A percentile compares a stretch with the other conserved stretches of the same genome.
Conservation (phyloP, 2,329 filamentous ascomycete genomes). For the Hymenoscyphus infarciens region DNA sequence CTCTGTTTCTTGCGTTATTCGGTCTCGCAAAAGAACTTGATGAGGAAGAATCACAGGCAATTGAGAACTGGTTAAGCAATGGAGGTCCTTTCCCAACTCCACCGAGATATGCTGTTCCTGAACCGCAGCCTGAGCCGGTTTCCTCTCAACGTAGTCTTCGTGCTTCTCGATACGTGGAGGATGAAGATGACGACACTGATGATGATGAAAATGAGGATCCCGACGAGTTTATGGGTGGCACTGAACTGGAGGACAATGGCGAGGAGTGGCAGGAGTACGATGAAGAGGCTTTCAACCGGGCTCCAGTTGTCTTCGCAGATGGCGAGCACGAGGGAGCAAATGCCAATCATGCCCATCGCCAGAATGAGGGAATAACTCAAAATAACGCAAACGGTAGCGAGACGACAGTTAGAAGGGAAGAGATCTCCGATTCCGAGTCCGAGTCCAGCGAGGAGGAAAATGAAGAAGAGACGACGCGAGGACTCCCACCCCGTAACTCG, state of each 20-base stretch:
- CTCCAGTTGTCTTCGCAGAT: not conserved
- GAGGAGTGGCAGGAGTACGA: conserved; percentile 1
- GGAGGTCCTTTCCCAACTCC: conserved; percentile 16
- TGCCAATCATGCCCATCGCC: conserved; percentile 4
- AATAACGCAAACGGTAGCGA: not conserved
- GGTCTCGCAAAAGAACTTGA: conserved; percentile 17
- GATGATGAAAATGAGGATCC: not conserved
- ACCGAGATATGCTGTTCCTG: not conserved
- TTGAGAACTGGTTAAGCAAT: conserved; percentile 22
- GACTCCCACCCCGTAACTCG: not conserved
- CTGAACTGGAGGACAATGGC: not conserved
- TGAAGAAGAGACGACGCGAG: not conserved
- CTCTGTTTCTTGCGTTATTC: conserved; percentile 17
- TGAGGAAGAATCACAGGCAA: conserved; percentile 12
- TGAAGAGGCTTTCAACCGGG: not conserved
- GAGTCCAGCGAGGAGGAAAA: not conserved
- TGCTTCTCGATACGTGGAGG: not conserved
- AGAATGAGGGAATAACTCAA: not conserved
- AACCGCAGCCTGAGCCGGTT: not conserved
- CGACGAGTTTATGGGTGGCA: not conserved
- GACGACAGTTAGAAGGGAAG: not conserved
- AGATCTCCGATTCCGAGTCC: not conserved
- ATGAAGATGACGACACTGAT: not conserved
- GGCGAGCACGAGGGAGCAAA: conserved; percentile 14
- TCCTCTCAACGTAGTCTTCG: not conserved